A percentile compares a stretch with the other conserved stretches of the same genome.
phyloP scores from a whole-genome alignment of 805 yeast species.

The Wickerhamomyces bisporus region DNA sequence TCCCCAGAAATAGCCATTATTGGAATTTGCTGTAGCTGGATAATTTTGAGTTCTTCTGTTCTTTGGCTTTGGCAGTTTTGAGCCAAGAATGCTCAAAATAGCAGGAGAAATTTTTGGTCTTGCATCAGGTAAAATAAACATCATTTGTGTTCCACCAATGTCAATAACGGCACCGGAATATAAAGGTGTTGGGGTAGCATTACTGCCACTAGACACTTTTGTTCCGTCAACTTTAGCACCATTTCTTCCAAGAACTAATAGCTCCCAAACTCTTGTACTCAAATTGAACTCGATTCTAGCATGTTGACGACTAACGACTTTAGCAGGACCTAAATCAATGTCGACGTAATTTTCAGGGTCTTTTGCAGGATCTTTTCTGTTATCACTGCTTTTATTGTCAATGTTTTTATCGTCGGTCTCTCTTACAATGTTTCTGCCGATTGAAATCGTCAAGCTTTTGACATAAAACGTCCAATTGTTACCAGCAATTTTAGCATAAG shows the following conservation, averaged over 20 bases:
- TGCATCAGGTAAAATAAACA: conserved; percentile 93
- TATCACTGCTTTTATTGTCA: too few species aligned
- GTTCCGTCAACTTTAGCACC: conserved; percentile 86
- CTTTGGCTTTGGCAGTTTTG: conserved; percentile 27
- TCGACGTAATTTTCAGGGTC: conserved; percentile 38
- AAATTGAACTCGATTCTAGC: conserved; percentile 79
- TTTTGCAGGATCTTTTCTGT: too few species aligned
- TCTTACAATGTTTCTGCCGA: conserved; percentile 82
- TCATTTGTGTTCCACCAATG: conserved; percentile 97
- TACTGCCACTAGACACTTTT: conserved; percentile 39
- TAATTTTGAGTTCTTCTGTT: conserved; percentile 13
- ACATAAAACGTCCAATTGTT: conserved; percentile 92
- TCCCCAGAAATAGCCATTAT: conserved; percentile 11
- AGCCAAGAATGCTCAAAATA: conserved; percentile 29
- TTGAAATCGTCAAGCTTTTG: conserved; percentile 64
- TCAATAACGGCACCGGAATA: conserved; percentile 89
- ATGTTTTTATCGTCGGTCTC: conserved; percentile 49
- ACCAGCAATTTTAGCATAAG: conserved; percentile 96
- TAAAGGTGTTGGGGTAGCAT: conserved; percentile 47
- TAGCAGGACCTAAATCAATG: conserved; percentile 94
- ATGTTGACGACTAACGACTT: conserved; percentile 91
- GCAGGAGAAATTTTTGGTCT: conserved; percentile 56
- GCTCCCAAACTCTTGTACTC: conserved; percentile 77
- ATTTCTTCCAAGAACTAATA: conserved; percentile 79
- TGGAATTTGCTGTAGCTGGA: conserved; percentile 14